These are phyloP conservation scores for Raffaelea arxii DNA, from an alignment of 2,329 filamentous ascomycete species.

Conservation along the genomic window DNA sequence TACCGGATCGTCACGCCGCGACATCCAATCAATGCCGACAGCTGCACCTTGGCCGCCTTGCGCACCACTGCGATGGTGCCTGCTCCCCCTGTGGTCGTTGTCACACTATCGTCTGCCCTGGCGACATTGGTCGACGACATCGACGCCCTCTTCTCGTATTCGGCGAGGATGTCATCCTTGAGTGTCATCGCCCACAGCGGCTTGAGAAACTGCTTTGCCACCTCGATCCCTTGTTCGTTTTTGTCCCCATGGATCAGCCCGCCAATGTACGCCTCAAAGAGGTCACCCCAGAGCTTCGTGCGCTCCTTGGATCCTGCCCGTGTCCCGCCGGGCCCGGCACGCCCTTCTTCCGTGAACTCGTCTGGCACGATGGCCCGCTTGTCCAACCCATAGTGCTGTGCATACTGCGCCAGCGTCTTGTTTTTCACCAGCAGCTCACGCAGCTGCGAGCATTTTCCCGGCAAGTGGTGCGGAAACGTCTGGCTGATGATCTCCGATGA, in stretches of 20 bases:
- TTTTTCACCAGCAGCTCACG: conserved; percentile 78
- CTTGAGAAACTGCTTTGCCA: conserved; percentile 61
- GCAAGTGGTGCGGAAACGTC: conserved; percentile 54
- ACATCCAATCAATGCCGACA: conserved; percentile 42
- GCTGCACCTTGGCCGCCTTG: conserved; percentile 37
- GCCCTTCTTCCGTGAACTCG: conserved; percentile 28
- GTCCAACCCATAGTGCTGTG: conserved; percentile 61
- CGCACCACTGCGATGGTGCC: background rate
- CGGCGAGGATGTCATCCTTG: conserved; percentile 38
- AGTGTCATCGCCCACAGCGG: conserved; percentile 63
- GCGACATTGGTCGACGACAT: background rate
- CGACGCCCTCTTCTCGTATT: conserved; percentile 22
- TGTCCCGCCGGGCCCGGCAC: conserved; percentile 22
- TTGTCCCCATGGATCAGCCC: conserved; percentile 63
- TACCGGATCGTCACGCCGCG: conserved; percentile 54
- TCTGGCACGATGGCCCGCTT: conserved; percentile 48
- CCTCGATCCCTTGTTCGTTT: conserved; percentile 43
- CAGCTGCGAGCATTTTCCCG: conserved; percentile 64
- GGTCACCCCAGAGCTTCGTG: conserved; percentile 69
- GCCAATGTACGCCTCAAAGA: conserved; percentile 86
- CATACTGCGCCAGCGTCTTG: conserved; percentile 60
- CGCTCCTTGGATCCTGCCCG: conserved; percentile 39
- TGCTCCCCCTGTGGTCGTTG: background rate
- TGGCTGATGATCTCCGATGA: conserved; percentile 63
- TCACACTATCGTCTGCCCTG: background rate